Base-by-base conservation (phyloP, 495 filamentous ascomycete genomes). In the Cladorrhinum samala region DNA sequence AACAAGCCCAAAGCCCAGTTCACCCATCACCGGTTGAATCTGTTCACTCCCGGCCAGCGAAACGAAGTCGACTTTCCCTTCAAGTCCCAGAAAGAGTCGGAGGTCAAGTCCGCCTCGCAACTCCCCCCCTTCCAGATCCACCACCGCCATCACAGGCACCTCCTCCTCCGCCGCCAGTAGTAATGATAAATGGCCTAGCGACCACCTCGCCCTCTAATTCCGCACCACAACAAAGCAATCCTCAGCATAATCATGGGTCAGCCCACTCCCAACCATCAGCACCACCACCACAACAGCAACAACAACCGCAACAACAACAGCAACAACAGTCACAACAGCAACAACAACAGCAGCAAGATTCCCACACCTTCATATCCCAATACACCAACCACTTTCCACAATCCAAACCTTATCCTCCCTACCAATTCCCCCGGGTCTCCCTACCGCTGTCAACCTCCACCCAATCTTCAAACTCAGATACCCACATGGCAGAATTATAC, bases 21-120 rank as follows among this genome's bases (percentile, higher is more conserved):
- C 66, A 51, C 20, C 58, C 60, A 3, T 59, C 56, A 1, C 55
- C 61, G 7, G 49, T 51, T 5, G 68, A 62, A 46, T 62, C 63
- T 20, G 50, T 49, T 7, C 47, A 46, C 55, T 19, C 70, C 18
- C 53, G 61, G 40, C 56, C 70, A 49, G 61, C 78, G 59, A 65
- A 81, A 64, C 65, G 76, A 1, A 75, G 72, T 48, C 76, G 84
- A 46, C 76, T 95, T 18, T 87, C 87, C 39, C 72, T 95, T 2
- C 90, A 93, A 64, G 90, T 94, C 8, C 90, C 90, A 1, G 79
- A 84, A 62, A 81, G 87, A 53, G 69, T 81, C 9, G 85, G 88
- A 2, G 86, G 82, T 0, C 78, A 86, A 9, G 86, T 95, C 1
- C 77, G 88, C 17, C 80, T 93, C 17, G 88, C 88, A 0, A 92